Conservation (phyloP, 495 filamentous ascomycete species). For the Pyronema omphalodes region DNA sequence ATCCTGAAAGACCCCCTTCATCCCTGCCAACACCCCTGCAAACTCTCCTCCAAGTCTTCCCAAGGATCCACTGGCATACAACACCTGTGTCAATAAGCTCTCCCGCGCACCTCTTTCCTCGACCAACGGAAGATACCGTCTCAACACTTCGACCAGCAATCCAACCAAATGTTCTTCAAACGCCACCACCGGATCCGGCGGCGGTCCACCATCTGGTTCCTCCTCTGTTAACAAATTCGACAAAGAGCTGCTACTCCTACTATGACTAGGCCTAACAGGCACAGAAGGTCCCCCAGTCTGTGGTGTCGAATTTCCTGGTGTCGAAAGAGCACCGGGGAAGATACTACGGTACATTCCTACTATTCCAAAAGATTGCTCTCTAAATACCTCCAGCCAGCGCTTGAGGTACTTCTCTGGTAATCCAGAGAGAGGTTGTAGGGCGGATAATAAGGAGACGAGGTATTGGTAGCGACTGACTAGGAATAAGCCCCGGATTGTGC, state of each 20-base stretch:
- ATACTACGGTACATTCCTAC: slow-evolving; percentile 83
- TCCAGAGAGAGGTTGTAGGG: slow-evolving; percentile 68
- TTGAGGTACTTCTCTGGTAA: slow-evolving; percentile 88
- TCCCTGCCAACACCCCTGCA: slow-evolving; percentile 59
- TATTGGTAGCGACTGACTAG: slow-evolving; percentile 71
- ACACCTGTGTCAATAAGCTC: slow-evolving; percentile 77
- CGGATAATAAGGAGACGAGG: slow-evolving; percentile 59
- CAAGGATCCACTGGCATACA: slow-evolving; percentile 88
- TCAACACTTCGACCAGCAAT: slow-evolving; percentile 60
- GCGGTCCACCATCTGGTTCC: slow-evolving; percentile 28
- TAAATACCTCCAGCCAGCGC: slow-evolving; percentile 90
- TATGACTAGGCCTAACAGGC: slow-evolving; percentile 24
- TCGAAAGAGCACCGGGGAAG: slow-evolving; percentile 38
- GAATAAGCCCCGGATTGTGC: slow-evolving; percentile 60
- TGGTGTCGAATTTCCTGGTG: slow-evolving; percentile 12
- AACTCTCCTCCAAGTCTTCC: slow-evolving; percentile 88
- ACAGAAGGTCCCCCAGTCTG: slow-evolving; percentile 9
- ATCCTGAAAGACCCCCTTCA: slow-evolving; percentile 36
- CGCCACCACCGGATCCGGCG: slow-evolving; percentile 61
- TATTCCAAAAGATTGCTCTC: slow-evolving; percentile 92
- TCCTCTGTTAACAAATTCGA: slow-evolving; percentile 7
- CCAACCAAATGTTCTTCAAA: slow-evolving; percentile 76
- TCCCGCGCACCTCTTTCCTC: slow-evolving; percentile 61
- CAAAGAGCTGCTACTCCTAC: slow-evolving; percentile 11
- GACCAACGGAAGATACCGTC: slow-evolving; percentile 65